These are phyloP conservation scores for Pilasporangium apinafurcum DNA, from an alignment of 352 stramenopile genomes.

Conservation along the genomic window DNA sequence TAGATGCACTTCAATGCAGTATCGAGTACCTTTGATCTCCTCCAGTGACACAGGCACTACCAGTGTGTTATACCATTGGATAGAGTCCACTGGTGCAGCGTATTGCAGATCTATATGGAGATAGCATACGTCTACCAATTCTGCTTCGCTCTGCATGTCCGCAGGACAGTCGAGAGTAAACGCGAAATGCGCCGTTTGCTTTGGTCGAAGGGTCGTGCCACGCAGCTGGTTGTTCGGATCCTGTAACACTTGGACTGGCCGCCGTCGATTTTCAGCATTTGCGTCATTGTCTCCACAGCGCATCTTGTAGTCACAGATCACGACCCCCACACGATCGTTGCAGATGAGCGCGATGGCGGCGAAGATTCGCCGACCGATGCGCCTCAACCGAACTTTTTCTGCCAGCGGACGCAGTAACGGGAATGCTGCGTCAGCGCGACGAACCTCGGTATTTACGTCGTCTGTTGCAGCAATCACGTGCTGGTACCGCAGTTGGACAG, in stretches of 20 bases:
- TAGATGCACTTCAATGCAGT: conserved; percentile 34
- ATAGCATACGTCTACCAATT: not conserved
- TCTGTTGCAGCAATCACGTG: conserved; percentile 6
- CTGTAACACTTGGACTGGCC: conserved; percentile 3
- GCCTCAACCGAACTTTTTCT: conserved; percentile 28
- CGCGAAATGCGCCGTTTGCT: conserved; percentile 24
- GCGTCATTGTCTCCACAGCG: not conserved
- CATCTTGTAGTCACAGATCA: conserved; percentile 27
- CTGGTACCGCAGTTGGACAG: conserved; percentile 20
- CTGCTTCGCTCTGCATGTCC: not conserved
- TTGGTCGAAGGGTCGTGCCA: conserved; percentile 17
- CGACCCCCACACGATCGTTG: conserved; percentile 18
- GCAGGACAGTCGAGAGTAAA: conserved; percentile 24
- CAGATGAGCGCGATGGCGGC: conserved; percentile 27
- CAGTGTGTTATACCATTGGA: conserved; percentile 9
- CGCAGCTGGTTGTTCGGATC: conserved; percentile 33
- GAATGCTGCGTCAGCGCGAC: conserved; percentile 19
- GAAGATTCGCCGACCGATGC: conserved; percentile 20
- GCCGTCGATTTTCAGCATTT: not conserved
- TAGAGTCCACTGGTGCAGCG: not conserved
- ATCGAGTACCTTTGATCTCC: conserved; percentile 17
- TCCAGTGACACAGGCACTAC: conserved; percentile 19
- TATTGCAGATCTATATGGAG: conserved; percentile 6
- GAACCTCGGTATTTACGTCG: conserved; percentile 13
- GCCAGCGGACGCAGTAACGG: conserved; percentile 21